Percentiles rank a stretch among this genome's conserved stretches.
Evolutionary conservation across 805 yeast genomes (phyloP).

Genomic region (Komagataella pastoris): DNA sequence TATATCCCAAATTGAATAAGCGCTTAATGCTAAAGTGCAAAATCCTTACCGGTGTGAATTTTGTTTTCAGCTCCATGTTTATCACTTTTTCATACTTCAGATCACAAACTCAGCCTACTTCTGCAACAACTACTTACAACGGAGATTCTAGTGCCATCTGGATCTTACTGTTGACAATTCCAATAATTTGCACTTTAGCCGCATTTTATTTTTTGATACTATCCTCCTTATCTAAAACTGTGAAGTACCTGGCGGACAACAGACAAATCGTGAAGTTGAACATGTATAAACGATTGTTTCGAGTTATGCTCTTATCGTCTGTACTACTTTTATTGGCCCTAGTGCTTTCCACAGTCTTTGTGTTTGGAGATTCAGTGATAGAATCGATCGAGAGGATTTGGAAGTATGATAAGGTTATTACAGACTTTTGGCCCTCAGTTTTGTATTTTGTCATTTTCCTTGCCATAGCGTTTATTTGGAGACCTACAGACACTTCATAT

Average conservation of each 20-base stretch:
- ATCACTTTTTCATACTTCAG: conserved; percentile 29
- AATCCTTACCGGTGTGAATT: conserved; percentile 42
- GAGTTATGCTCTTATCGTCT: conserved; percentile 61
- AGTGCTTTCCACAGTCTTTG: conserved; percentile 52
- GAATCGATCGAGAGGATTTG: conserved; percentile 79
- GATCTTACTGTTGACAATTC: conserved; percentile 51
- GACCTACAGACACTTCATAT: conserved; percentile 93
- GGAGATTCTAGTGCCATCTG: conserved; percentile 31
- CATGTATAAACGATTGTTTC: conserved; percentile 72
- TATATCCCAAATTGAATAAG: conserved; percentile 70
- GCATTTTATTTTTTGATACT: conserved; percentile 66
- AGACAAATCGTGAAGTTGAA: conserved; percentile 84
- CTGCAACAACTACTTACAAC: conserved; percentile 11
- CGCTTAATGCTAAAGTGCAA: conserved; percentile 62
- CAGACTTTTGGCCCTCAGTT: conserved; percentile 92
- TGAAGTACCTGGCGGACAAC: conserved; percentile 61
- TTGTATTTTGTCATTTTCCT: conserved; percentile 77
- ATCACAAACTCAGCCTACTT: conserved; percentile 17
- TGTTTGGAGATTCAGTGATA: conserved; percentile 60
- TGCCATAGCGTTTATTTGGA: conserved; percentile 84
- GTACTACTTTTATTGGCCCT: conserved; percentile 60
- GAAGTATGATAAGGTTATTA: conserved; percentile 80
- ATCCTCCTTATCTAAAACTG: conserved; percentile 62
- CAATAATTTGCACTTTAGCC: conserved; percentile 56
- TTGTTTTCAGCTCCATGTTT: conserved; percentile 38